Evolutionary conservation across 768 basidiomycete genomes (phyloP), one percentile per base, ranked within the genome.

Genomic region (Pleurotus djamor): DNA sequence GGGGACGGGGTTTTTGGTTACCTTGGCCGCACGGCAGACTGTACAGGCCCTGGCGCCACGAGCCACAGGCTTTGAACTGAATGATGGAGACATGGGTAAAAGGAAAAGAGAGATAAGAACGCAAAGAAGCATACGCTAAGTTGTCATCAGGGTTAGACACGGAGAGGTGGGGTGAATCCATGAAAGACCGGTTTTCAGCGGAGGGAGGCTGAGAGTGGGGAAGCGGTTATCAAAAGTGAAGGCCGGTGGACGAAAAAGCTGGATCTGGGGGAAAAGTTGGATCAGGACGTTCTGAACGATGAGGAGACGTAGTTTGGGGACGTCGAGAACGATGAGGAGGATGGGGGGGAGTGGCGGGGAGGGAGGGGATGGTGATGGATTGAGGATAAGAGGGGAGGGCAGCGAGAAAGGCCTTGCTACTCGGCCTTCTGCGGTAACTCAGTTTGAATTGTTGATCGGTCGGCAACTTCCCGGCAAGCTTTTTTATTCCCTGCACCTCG

Each of bases 1-100:
- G 62, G 38, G 52, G 59, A 48, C 63, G 55, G 17, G 55, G 60
- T 1, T 41, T 2, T 10, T 41, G 2, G 9, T 41, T 64, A 88
- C 92, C 84, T 94, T 94, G 62, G 92, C 91, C 56, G 85, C 82
- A 47, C 91, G 85, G 71, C 92, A 94, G 65, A 92, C 91, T 43
- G 89, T 92, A 69, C 92, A 94, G 14, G 92, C 92, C 36, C 83
- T 73, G 34, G 83, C 82, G 48, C 83, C 83, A 50, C 83, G 76
- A 51, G 81, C 74, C 51, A 83, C 79, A 56, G 79, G 81, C 68
- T 83, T 83, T 61, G 73, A 32, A 58, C 80, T 79, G 66, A 13
- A 34, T 49, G 17, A 43, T 57, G 61, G 49, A n/a, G n/a, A n/a
- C n/a, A n/a, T 38, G 48, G 37, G 47, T 54, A 50, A 41, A 17